Evolutionary conservation across 2,329 filamentous ascomycete species (phyloP).

Genomic region (Fusarium sp.): DNA sequence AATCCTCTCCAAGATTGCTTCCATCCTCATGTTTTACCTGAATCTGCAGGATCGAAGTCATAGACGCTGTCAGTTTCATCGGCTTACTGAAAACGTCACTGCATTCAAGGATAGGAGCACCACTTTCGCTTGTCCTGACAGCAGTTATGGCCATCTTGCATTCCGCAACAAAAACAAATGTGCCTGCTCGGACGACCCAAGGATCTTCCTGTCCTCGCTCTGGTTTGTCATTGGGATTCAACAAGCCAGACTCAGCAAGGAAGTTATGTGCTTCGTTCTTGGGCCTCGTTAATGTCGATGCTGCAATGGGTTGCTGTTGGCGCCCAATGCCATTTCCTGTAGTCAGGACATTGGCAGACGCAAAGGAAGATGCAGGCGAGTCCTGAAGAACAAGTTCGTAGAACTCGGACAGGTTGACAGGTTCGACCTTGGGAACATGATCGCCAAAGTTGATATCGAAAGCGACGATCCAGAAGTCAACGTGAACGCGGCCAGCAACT

Average conservation of each 20-base stretch:
- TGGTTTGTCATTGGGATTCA: not conserved
- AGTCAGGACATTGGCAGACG: not conserved
- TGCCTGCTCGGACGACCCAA: constrained; percentile 3
- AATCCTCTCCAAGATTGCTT: not conserved
- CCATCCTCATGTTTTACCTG: not conserved
- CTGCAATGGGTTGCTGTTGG: not conserved
- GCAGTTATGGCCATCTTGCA: constrained; percentile 15
- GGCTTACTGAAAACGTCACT: constrained; percentile 13
- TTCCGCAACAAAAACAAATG: constrained; percentile 10
- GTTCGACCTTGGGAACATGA: not conserved
- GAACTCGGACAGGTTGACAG: not conserved
- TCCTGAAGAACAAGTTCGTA: constrained; percentile 11
- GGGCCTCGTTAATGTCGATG: not conserved
- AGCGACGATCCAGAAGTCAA: constrained; percentile 16
- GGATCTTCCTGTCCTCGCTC: constrained; percentile 1
- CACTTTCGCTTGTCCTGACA: not conserved
- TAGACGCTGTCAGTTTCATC: not conserved
- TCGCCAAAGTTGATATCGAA: constrained; percentile 16
- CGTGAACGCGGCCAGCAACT: not conserved
- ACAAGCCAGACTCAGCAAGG: not conserved
- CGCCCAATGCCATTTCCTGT: not conserved
- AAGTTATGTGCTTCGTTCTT: constrained; percentile 18
- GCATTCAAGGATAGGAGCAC: not conserved
- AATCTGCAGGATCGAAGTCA: not conserved
- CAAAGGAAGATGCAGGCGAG: not conserved